These are phyloP conservation scores for Fonsecaea pedrosoi DNA, from an alignment of 2,329 filamentous ascomycete genomes.

Conservation along the genomic window DNA sequence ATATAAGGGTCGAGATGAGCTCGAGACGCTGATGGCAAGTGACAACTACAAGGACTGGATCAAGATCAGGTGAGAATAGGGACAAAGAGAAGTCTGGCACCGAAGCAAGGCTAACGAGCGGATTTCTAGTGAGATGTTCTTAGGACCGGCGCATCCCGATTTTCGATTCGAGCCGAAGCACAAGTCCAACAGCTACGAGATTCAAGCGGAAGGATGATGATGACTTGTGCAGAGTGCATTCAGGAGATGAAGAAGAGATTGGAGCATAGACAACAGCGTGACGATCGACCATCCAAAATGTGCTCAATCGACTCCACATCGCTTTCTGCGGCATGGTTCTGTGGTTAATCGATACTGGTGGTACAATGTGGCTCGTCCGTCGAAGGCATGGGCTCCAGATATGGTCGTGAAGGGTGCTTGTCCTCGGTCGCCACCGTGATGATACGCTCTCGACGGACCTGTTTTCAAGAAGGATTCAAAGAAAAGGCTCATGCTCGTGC, in stretches of 20 bases:
- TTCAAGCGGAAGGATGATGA: constrained; percentile 72
- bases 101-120: constrained; percentile 4
- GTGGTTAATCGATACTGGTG: too few relatives aligned
- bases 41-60: constrained; percentile 97
- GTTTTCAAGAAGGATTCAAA: too few relatives aligned
- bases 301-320: too few relatives aligned
- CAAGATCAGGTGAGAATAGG: constrained; percentile 81
- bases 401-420: too few relatives aligned
- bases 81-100: constrained; percentile 32
- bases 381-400: too few relatives aligned
- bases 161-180: constrained; percentile 98
- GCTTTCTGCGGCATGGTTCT: too few relatives aligned
- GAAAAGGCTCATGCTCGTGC: too few relatives aligned
- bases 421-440: too few relatives aligned
- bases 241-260: not conserved
- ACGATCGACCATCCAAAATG: too few relatives aligned
- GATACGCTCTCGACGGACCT: too few relatives aligned
- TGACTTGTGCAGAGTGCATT: too few relatives aligned
- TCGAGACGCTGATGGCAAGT: constrained; percentile 92
- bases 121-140: constrained; percentile 84
- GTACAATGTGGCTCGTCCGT: too few relatives aligned
- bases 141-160: constrained; percentile 85
- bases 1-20: constrained; percentile 81
- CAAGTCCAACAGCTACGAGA: constrained; percentile 89
- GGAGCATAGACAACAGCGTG: not conserved